These are phyloP conservation scores for Coelastrella sp. DNA, from an alignment of 139 green algal genomes.

Conservation along the genomic window DNA sequence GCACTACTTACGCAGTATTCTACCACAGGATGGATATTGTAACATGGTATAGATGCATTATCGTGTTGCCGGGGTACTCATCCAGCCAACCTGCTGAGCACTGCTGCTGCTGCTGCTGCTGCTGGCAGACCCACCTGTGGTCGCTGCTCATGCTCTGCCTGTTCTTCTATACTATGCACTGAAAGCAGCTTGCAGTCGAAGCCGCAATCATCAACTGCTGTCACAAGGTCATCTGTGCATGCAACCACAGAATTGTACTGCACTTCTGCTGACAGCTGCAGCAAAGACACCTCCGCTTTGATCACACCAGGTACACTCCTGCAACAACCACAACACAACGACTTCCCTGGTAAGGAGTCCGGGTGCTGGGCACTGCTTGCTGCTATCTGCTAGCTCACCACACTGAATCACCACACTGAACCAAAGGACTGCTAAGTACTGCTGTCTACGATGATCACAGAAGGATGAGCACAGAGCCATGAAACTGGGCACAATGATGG, in stretches of 20 bases:
- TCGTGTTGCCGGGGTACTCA: neutral
- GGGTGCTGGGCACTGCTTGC: too few species aligned
- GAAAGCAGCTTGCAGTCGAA: constrained; percentile 42
- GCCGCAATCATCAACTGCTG: constrained; percentile 33
- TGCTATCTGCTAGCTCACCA: too few species aligned
- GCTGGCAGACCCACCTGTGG: constrained; percentile 10
- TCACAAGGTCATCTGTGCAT: neutral
- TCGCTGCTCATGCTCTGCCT: neutral
- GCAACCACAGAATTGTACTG: constrained; percentile 1
- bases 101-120: neutral
- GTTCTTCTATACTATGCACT: neutral
- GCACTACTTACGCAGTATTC: too few species aligned
- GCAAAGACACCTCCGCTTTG: constrained; percentile 73
- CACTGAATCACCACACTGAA: too few species aligned
- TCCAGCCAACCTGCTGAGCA: neutral
- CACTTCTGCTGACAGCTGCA: constrained; percentile 80
- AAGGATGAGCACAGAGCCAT: too few species aligned
- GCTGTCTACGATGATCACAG: too few species aligned
- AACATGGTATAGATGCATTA: too few species aligned
- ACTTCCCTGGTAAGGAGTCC: neutral
- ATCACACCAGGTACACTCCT: constrained; percentile 77
- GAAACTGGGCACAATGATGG: too few species aligned
- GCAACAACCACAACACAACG: neutral
- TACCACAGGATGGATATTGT: too few species aligned
- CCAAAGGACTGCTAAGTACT: too few species aligned